phyloP scores from a whole-genome alignment of 805 yeast species.

The Suhomyces tanzawaensis region DNA sequence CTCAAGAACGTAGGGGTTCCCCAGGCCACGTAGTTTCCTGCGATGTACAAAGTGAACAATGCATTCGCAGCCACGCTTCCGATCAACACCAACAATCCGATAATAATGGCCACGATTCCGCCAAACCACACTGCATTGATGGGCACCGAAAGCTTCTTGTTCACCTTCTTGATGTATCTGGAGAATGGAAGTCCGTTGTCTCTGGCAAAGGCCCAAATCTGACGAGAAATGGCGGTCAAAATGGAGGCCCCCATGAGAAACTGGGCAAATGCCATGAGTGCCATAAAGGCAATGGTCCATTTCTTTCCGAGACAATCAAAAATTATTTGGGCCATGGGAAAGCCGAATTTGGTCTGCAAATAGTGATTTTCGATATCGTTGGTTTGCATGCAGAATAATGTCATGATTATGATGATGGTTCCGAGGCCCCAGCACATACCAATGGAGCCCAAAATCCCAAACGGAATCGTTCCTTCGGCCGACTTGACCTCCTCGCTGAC shows the following conservation, averaged over 20 bases:
- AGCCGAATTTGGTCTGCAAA: slow-evolving; percentile 28
- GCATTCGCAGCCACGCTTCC: slow-evolving; percentile 44
- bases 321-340: slow-evolving; percentile 41
- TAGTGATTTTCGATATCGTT: slow-evolving; percentile 25
- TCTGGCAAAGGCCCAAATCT: slow-evolving; percentile 44
- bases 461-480: slow-evolving; percentile 38
- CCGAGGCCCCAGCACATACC: slow-evolving; percentile 27
- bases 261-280: slow-evolving; percentile 34
- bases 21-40: slow-evolving; percentile 34
- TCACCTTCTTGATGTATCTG: slow-evolving; percentile 32
- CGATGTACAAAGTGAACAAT: slow-evolving; percentile 36
- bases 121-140: slow-evolving; percentile 40
- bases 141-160: slow-evolving; percentile 39
- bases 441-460: slow-evolving; percentile 38
- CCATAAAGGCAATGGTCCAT: slow-evolving; percentile 34
- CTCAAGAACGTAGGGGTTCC: slow-evolving; percentile 34
- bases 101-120: slow-evolving; percentile 30
- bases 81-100: slow-evolving; percentile 40
- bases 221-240: slow-evolving; percentile 40
- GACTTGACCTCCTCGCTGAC: slow-evolving; percentile 43
- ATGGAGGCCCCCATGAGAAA: slow-evolving; percentile 34
- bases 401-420: slow-evolving; percentile 37
- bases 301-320: slow-evolving; percentile 36
- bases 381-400: slow-evolving; percentile 34
- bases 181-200: slow-evolving; percentile 43